Base-by-base conservation (phyloP, 495 filamentous ascomycete genomes). In the Friedmanniomyces endolithicus region DNA sequence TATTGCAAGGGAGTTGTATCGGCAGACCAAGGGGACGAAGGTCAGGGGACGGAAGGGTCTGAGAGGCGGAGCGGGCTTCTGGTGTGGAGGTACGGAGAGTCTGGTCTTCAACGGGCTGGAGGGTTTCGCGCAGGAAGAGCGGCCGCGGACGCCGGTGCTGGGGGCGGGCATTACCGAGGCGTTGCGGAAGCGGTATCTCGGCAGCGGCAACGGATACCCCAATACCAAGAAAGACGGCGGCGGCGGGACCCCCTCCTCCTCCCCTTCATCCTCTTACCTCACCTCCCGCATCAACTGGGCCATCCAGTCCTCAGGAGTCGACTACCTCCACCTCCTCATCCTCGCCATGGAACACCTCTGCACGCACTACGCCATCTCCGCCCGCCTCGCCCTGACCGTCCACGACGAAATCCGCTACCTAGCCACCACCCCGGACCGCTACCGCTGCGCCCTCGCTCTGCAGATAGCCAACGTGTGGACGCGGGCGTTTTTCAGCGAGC, bases 261-360 rank as follows among this genome's bases (percentile, higher is more conserved):
- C n/a, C n/a, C n/a, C n/a, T n/a, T n/a, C 24, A 19, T 25, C 24
- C 25, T 24, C 27, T 3, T 99, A 90, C 71, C 85, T 99, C 73
- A 94, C 94, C 1, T 92, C 86, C 33, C 82, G 92, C 17, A 95
- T 99, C 72, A 99, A 99, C 66, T 99, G 92, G 92, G 92, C 92
- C 19, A 96, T 99, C 58, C 92, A 99, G 62, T 95, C 88, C 1
- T 92, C 86, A 8, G 92, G 92, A 29, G 92, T 97, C 12, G 92
- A 99, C 70, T 99, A 99, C 69, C 79, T 99, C 11, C 92, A 99
- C 62, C 83, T 99, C 11, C 72, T 99, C 22, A 87, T 99, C 54
- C 79, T 96, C 17, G 75, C 80, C 24, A 99, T 98, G 92, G 90
- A 97, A 65, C 92, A 94, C 65, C 78, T 98, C 7, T 84, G 82